Evolutionary conservation across 345 rosid species (phyloP), one percentile per base, ranked within the genome.

Genomic region (Carallia pectinifolia): DNA sequence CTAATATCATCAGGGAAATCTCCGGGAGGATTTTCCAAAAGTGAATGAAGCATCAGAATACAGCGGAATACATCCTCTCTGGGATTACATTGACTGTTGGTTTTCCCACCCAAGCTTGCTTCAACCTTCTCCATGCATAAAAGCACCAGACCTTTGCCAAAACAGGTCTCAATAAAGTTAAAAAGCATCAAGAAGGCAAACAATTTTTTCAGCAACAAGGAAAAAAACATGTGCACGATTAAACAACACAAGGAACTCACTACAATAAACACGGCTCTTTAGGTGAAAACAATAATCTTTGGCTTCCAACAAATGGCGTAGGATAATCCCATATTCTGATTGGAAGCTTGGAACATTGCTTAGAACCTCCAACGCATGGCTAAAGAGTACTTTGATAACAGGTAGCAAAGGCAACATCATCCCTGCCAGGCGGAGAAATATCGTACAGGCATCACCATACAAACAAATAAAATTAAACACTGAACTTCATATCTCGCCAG

Each of bases 21-120:
- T 77, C 97, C 97, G 9, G 97, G 93, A 74, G 97, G 90, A 68
- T 87, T 90, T 78, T 90, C 97, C 47, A 90, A 71, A 74, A 91
- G 93, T 30, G 92, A 90, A n/a, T 88, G 92, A 64, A 94, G 87
- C 12, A 90, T 85, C 54, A 85, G 70, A 48, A 90, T 82, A 77
- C 76, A 62, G 55, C 96, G 96, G 71, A 86, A 90, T 33, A 80
- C 86, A 65, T 93, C 97, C 80, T 91, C 98, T 63, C 84, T 93
- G 71, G 80, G 83, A 85, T 71, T 77, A 80, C 76, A 76, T 47
- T 83, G 89, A 80, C 74, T 63, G 77, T 53, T 80, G 71, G 37
- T 81, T 78, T 81, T 83, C 77, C 77, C 89, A 27, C 63, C 69
- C 69, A 87, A 67, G 65, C 86, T 84, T 58, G 76, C 65, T 74